Base-by-base conservation (phyloP, 2,329 filamentous ascomycete species). In the Cercospora zeina region DNA sequence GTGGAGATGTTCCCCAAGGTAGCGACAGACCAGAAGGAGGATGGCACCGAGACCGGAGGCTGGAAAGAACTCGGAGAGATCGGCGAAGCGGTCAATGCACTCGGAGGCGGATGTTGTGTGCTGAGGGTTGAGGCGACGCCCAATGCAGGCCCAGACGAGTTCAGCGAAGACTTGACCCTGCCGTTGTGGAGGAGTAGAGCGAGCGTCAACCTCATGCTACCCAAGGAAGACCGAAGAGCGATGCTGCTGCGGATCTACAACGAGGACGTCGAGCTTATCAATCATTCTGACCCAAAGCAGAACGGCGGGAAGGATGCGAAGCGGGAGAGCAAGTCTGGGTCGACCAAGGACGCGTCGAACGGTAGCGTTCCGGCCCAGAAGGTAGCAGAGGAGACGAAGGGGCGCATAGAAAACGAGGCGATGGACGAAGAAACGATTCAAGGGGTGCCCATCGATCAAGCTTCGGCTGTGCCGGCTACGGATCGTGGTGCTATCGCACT, bases 1-100 rank as follows among this genome's bases (percentile, higher is more conserved):
- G 88, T 93, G 58, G 93, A 99, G 78, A 96, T 99, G 91, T 99
- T 99, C 79, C 93, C 93, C 57, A 93, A 91, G 74, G 87, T 97
- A 63, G 82, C 65, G 11, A 65, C 66, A 9, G 54, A 64, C 36
- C 61, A 66, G 49, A 60, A 68, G 7, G 70, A 73, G n/a, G 68
- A 70, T 37, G 70, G 67, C 16, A 61, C 65, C 5, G 86, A 65
- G 86, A 88, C 62, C 86, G 87, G 58, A 13, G 88, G 85, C 62
- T 93, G 88, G 85, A 83, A 86, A 74, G 82, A 86, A 54, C 85
- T 97, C 36, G 89, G 89, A 64, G 95, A 97, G 80, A 93, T 97
- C 64, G 93, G 91, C 63, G 89, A 93, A 77, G 84, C 88, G 56
- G 89, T 96, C 1, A 82, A 87, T 51, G 87, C 91, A 65, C 86